Evolutionary conservation across 2,329 filamentous ascomycete genomes (phyloP), one percentile per base, ranked within the genome.

Genomic region (Fusarium albidum): DNA sequence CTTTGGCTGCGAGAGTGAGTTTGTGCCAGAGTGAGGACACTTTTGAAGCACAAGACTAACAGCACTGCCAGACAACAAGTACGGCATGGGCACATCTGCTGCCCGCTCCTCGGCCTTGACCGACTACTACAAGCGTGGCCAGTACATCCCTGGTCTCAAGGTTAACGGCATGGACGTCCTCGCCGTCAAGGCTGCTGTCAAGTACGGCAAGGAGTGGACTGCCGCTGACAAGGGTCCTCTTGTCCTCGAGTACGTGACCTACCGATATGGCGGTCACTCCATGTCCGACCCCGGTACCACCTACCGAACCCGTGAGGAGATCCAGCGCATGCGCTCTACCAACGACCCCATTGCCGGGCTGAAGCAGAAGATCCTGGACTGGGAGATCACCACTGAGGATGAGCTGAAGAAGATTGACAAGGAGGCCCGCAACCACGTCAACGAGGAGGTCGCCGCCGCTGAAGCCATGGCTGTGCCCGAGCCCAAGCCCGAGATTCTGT

Each of bases 111-210:
- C 95, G 56, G 95, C 95, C 69, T 81, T 97, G 74, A 98, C 95
- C 76, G 95, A 99, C 78, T 99, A 99, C 88, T 98, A 99, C 87
- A 98, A 98, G 89, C 94, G 95, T 80, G 95, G 95, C 66, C 95
- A 99, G 82, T 99, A 98, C 84, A 99, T 99, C 67, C 94, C 95
- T 52, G 95, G 95, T 81, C 87, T 99, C 70, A 99, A 99, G 86
- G 92, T 99, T 77, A 99, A 99, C 81, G 95, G 92, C 73, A 99
- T 99, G 95, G 95, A 99, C 75, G 92, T 96, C 69, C 90, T 99
- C 60, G 94, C 95, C 62, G 94, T 97, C 76, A 96, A 96, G 85
- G 92, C 94, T 46, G 95, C 95, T 63, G 92, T 96, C 70, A 83
- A 94, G 79, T 93, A 96, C 81, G 92, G 89, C 73, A 96, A 95